Percentiles rank a stretch among this genome's conserved stretches.
These are phyloP conservation scores for Rutidosis leptorrhynchoides DNA, from an alignment of 129 eudicot species.

Conservation along the genomic window DNA sequence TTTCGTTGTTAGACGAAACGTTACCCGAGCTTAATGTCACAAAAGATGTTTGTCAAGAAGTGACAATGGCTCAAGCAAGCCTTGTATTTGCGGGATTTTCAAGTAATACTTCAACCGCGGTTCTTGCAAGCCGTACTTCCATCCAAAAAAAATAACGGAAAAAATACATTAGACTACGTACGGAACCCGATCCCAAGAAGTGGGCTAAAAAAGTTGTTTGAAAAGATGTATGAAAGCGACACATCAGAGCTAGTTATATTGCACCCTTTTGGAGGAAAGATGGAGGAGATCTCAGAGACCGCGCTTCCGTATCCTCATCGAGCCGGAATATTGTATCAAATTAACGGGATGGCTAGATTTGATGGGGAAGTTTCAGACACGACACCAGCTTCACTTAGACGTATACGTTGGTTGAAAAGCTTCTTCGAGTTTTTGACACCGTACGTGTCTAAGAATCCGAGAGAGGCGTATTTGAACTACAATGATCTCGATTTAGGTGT, in stretches of 20 bases:
- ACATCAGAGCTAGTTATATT: background rate
- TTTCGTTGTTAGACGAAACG: background rate
- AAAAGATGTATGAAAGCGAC: background rate
- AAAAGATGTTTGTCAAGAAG: background rate
- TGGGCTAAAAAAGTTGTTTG: background rate
- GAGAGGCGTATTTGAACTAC: background rate
- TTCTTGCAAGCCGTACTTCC: background rate
- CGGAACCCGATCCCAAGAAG: background rate
- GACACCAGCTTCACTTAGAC: background rate
- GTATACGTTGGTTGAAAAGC: background rate
- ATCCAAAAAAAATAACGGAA: background rate
- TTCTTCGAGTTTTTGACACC: background rate
- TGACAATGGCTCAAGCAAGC: background rate
- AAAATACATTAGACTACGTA: background rate
- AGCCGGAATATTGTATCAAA: background rate
- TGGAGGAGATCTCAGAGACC: background rate
- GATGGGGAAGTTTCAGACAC: background rate
- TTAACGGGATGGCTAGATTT: background rate
- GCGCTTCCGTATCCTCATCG: constrained; percentile 2
- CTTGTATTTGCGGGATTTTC: background rate
- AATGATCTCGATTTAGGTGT: background rate
- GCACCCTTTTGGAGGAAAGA: background rate
- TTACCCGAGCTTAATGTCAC: background rate
- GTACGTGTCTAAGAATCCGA: background rate
- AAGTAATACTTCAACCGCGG: background rate